These are phyloP conservation scores for Zygosaccharomyces sapae DNA, from an alignment of 1,139 yeast genomes.

Conservation along the genomic window DNA sequence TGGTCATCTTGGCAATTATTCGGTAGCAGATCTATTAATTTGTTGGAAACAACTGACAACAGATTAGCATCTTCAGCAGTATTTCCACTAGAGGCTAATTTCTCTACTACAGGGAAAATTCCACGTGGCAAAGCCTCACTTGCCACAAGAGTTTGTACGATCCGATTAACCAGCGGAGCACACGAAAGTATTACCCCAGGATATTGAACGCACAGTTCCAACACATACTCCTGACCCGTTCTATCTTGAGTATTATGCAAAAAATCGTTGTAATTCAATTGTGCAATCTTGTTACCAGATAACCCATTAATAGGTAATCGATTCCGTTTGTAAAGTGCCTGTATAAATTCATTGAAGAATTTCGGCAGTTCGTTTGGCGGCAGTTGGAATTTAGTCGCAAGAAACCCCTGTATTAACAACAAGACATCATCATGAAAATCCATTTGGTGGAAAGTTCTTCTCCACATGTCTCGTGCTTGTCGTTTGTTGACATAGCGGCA, in stretches of 20 bases:
- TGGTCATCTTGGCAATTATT: constrained; percentile 7
- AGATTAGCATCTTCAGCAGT: constrained; percentile 1
- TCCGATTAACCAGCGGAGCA: background rate
- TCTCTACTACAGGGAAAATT: background rate
- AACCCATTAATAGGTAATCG: constrained; percentile 7
- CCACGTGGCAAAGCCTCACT: background rate
- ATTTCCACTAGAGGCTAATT: background rate
- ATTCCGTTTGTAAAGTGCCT: constrained; percentile 6
- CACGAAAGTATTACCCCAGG: constrained; percentile 7
- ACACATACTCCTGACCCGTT: constrained; percentile 17
- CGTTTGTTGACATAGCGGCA: constrained; percentile 19
- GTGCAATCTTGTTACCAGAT: constrained; percentile 17
- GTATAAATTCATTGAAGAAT: constrained; percentile 10
- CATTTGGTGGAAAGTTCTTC: constrained; percentile 19
- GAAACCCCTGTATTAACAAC: constrained; percentile 21
- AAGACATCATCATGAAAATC: constrained; percentile 9
- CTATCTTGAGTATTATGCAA: constrained; percentile 11
- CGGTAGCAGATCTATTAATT: constrained; percentile 6
- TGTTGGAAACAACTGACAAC: constrained; percentile 6
- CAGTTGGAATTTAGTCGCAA: constrained; percentile 11
- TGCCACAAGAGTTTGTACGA: background rate
- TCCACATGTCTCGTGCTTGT: constrained; percentile 21
- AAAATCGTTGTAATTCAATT: constrained; percentile 23
- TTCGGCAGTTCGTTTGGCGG: constrained; percentile 9
- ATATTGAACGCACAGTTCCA: constrained; percentile 16